phyloP scores from a whole-genome alignment of 306 rosid genomes.

The Pyrus betulifolia region DNA sequence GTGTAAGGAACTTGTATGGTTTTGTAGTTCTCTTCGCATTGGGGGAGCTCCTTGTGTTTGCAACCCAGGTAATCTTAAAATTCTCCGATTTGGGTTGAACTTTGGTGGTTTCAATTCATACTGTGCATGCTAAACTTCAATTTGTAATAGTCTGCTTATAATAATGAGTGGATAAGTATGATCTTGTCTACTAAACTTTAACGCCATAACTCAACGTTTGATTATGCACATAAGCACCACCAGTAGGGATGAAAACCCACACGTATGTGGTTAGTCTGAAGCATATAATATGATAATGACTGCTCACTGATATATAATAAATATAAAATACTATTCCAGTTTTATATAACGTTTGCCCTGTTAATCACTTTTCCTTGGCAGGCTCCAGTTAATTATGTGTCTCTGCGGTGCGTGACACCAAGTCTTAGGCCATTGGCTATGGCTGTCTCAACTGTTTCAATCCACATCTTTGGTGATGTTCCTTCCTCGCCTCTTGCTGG shows the following conservation, averaged over 20 bases:
- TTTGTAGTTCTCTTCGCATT: conserved; percentile 58
- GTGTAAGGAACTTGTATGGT: conserved; percentile 51
- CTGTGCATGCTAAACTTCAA: neutral
- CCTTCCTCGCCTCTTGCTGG: conserved; percentile 98
- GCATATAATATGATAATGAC: neutral
- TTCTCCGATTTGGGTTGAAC: conserved; percentile 3
- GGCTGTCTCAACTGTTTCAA: conserved; percentile 85
- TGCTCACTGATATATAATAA: neutral
- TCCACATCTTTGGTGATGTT: conserved; percentile 88
- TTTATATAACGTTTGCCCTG: neutral
- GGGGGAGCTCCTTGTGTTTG: conserved; percentile 83
- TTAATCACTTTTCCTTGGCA: conserved; percentile 33
- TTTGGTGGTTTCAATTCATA: neutral
- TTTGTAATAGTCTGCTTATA: neutral
- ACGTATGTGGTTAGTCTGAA: neutral
- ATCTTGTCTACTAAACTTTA: neutral
- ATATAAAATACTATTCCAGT: neutral
- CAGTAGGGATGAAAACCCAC: neutral
- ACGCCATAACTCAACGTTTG: neutral
- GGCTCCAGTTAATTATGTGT: conserved; percentile 92
- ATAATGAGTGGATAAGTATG: neutral
- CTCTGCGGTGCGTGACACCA: conserved; percentile 75
- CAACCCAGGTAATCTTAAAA: conserved; percentile 59
- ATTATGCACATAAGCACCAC: neutral
- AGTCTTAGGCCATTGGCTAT: conserved; percentile 81